These are phyloP conservation scores for Vitis cinerea DNA, from an alignment of 164 flowering plant genomes.

Conservation along the genomic window DNA sequence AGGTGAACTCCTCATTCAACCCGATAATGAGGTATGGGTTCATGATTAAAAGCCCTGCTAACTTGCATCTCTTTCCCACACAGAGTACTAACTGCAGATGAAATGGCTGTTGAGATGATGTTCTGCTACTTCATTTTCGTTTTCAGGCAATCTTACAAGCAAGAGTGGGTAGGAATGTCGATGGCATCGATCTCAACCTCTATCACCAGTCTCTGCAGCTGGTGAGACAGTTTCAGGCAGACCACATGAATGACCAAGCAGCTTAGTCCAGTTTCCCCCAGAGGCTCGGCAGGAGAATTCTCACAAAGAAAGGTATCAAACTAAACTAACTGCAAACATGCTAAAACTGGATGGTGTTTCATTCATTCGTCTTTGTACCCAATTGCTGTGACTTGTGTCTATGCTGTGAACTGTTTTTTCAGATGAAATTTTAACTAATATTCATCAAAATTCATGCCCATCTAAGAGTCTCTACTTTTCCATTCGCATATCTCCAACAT, in stretches of 20 bases:
- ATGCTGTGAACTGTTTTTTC: too few relatives aligned
- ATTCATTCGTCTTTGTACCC: too few relatives aligned
- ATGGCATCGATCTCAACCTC: constrained; percentile 84
- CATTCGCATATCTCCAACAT: too few relatives aligned
- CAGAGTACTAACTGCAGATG: not conserved
- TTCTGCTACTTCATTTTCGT: not conserved
- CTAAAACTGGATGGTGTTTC: too few relatives aligned
- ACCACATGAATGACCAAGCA: constrained; percentile 27
- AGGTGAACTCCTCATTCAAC: constrained; percentile 67
- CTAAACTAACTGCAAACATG: not conserved
- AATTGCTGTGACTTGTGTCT: too few relatives aligned
- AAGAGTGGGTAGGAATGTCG: constrained; percentile 79
- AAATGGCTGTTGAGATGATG: not conserved
- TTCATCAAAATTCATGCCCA: too few relatives aligned
- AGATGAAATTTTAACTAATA: too few relatives aligned
- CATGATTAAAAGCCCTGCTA: too few relatives aligned
- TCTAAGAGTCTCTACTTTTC: too few relatives aligned
- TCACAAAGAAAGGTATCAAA: not conserved
- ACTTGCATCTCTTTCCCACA: not conserved
- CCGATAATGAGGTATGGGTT: constrained; percentile 49
- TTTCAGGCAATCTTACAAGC: constrained; percentile 69
- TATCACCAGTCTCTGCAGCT: constrained; percentile 73
- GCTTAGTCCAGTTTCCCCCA: constrained; percentile 14
- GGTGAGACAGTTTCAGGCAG: constrained; percentile 58
- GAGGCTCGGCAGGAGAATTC: not conserved